These are phyloP conservation scores for Penicillium psychrosexuale DNA, from an alignment of 2,329 filamentous ascomycete genomes.

Conservation along the genomic window DNA sequence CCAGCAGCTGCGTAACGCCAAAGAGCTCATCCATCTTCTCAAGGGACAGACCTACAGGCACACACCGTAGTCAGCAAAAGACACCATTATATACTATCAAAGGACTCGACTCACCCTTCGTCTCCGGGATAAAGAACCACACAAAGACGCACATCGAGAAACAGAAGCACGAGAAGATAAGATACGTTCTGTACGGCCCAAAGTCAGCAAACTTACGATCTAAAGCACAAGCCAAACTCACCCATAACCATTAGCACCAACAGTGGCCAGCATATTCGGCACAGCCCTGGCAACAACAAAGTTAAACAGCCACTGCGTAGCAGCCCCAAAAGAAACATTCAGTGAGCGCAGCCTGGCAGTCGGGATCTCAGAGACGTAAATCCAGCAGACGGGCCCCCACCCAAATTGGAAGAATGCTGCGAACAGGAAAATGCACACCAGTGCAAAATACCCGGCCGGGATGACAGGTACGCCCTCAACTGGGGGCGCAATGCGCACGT, in stretches of 20 bases:
- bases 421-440: constrained; percentile 70
- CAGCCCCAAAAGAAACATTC: constrained; percentile 66
- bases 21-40: constrained; percentile 67
- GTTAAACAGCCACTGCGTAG: constrained; percentile 72
- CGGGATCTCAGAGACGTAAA: constrained; percentile 68
- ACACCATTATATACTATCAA: not conserved
- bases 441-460: constrained; percentile 65
- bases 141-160: constrained; percentile 64
- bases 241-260: constrained; percentile 51
- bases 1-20: constrained; percentile 52
- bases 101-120: constrained; percentile 54
- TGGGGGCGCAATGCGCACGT: constrained; percentile 52
- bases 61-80: not conserved
- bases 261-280: constrained; percentile 62
- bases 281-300: constrained; percentile 67
- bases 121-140: constrained; percentile 69
- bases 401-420: constrained; percentile 67
- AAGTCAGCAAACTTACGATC: constrained; percentile 25
- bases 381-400: constrained; percentile 72
- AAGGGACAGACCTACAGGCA: constrained; percentile 45
- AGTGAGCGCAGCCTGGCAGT: constrained; percentile 63
- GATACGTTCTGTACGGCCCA: constrained; percentile 58
- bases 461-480: constrained; percentile 54
- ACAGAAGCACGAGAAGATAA: constrained; percentile 67
- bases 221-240: constrained; percentile 25